Base-by-base conservation (phyloP, 805 yeast species). In the Zygosaccharomyces gambellarensis region DNA sequence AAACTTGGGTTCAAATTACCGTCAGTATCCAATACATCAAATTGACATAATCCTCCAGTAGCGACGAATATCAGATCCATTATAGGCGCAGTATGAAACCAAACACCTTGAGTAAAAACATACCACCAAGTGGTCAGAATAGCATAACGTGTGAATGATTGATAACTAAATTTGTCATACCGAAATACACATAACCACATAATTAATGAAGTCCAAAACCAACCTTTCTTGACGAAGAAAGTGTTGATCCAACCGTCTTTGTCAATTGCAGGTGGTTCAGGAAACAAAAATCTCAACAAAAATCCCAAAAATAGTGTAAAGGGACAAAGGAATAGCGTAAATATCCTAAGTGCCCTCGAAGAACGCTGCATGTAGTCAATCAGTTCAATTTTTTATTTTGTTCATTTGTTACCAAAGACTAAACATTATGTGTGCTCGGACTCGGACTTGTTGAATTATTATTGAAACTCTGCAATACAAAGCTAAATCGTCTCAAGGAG, bases 161-260 rank as follows among this genome's bases (percentile, higher is more conserved):
- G 70, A 29, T 2, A 72, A 71, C 11, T 50, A 22, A 40, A 43
- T 9, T 30, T 40, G 5, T 46, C 43, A 36, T 45, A 43, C 19
- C 49, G 43, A 32, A 56, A 27, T 30, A 53, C 41, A 34, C 61
- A 60, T 58, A 58, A 59, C 60, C 61, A 57, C 19, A 60, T 53
- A 3, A 75, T 74, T 3, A 77, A 4, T 0, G 81, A 66, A 1
- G 96, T 90, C 98, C 97, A 94, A 12, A 80, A 74, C 98, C 98
- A 94, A 2, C 97, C 98, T 23, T 75, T 76, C 60, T 92, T 94
- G 34, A 92, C 97, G 63, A 94, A 87, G 5, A 77, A 42, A 19
- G 75, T 76, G 66, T 92, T 92, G 52, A 90, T 62, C 14, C 89
- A 29, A 62, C 88, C 89, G 45, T 78, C 75, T 68, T 87, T 89